These are phyloP conservation scores for Plasmodium blacklocki DNA, from an alignment of 169 alveolate genomes.

Conservation along the genomic window DNA sequence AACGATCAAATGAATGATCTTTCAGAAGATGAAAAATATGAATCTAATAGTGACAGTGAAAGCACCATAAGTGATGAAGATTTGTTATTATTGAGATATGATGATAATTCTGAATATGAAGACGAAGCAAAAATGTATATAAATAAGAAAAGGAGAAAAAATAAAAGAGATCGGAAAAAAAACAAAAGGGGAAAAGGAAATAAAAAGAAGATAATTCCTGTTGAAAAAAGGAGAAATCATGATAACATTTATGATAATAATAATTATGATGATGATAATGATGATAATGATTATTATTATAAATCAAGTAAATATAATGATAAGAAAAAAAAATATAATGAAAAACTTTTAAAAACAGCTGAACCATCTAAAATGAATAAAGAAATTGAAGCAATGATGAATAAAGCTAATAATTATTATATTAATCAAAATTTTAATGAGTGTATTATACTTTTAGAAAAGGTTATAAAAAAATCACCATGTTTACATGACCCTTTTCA, in stretches of 20 bases:
- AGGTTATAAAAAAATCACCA: conserved; percentile 88
- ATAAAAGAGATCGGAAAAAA: conserved; percentile 3
- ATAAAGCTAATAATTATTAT: conserved; percentile 82
- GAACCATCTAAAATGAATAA: conserved; percentile 76
- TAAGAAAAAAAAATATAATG: background rate
- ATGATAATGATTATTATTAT: too few species aligned
- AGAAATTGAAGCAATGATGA: conserved; percentile 81
- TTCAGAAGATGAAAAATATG: background rate
- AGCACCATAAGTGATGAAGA: conserved; percentile 73
- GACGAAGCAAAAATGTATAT: background rate
- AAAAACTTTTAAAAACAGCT: background rate
- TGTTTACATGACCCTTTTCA: conserved; percentile 92
- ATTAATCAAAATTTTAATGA: conserved; percentile 78
- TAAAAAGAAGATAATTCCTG: background rate
- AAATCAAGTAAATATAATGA: background rate
- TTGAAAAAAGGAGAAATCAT: too few species aligned
- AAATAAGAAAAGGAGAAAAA: conserved; percentile 12
- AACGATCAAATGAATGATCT: conserved; percentile 1
- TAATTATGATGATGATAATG: too few species aligned
- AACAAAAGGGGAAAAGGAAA: background rate
- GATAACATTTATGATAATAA: too few species aligned
- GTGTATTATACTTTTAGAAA: conserved; percentile 83
- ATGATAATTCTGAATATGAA: conserved; percentile 4
- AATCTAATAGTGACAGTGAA: background rate
- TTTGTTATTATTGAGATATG: conserved; percentile 21